phyloP scores from a whole-genome alignment of 768 basidiomycete species.

The Calocera cornea region DNA sequence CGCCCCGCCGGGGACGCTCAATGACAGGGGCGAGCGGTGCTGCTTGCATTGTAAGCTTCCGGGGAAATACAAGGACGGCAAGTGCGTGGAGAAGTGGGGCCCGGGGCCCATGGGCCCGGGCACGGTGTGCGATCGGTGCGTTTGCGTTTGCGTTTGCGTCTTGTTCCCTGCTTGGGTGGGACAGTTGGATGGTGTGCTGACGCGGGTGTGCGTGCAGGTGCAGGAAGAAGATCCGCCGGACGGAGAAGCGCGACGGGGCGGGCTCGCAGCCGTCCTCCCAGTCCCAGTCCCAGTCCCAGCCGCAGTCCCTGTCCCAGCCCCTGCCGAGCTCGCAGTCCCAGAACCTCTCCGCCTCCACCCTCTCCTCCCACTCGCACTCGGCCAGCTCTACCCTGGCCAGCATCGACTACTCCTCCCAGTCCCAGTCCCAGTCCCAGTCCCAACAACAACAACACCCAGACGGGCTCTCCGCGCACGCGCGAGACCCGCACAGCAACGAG shows the following conservation, averaged over 20 bases:
- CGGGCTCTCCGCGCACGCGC: background rate
- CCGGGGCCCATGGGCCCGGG: slow-evolving; percentile 73
- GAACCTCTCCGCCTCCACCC: background rate
- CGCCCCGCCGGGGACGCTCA: slow-evolving; percentile 22
- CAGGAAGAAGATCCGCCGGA: background rate
- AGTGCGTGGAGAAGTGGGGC: slow-evolving; percentile 81
- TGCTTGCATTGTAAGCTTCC: slow-evolving; percentile 62
- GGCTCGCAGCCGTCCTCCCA: background rate
- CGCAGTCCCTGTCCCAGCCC: background rate
- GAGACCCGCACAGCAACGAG: background rate
- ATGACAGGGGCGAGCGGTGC: slow-evolving; percentile 55
- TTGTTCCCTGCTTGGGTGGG: background rate
- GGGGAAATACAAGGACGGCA: slow-evolving; percentile 70
- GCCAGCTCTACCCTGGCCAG: background rate
- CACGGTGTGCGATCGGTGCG: slow-evolving; percentile 66
- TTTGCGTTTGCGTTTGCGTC: slow-evolving; percentile 5
- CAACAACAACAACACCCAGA: background rate
- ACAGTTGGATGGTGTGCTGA: background rate
- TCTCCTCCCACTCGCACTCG: background rate
- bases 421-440: background rate
- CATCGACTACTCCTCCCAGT: background rate
- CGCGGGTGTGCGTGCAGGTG: background rate
- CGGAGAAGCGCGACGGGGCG: background rate
- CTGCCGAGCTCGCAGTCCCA: background rate
- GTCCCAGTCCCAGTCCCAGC: background rate